These are phyloP conservation scores for Medakamo hakoo DNA, from an alignment of 139 green algal genomes.

Conservation along the genomic window DNA sequence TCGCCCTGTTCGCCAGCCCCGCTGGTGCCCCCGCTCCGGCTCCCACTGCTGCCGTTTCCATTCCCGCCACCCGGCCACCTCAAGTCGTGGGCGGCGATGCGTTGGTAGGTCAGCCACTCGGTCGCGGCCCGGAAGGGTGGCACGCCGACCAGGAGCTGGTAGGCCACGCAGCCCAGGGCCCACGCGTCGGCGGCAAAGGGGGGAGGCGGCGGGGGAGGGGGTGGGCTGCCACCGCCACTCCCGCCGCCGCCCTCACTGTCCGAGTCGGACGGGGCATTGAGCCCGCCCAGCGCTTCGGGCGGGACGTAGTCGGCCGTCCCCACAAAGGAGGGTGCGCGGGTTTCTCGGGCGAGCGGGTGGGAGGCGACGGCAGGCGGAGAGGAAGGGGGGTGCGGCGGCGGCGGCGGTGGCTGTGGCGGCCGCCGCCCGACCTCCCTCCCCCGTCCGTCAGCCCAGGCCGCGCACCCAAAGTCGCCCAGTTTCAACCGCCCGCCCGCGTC, in stretches of 20 bases:
- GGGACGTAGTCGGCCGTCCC: slow-evolving; percentile 57
- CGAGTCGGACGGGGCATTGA: neutral
- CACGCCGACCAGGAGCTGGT: slow-evolving; percentile 20
- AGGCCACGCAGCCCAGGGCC: slow-evolving; percentile 38
- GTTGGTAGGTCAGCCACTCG: neutral
- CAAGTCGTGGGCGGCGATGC: neutral
- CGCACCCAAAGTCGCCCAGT: slow-evolving; percentile 74
- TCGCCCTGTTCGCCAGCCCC: no score
- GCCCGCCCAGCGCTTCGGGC: slow-evolving; percentile 34
- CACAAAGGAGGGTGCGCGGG: slow-evolving; percentile 29
- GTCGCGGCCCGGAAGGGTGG: neutral
- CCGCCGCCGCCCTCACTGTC: neutral
- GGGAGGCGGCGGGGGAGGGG: slow-evolving; percentile 18
- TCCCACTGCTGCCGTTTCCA: no score
- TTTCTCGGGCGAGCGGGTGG: neutral
- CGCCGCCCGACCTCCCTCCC: no score
- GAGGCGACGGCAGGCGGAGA: no score
- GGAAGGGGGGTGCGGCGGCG: neutral
- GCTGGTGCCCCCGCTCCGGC: no score
- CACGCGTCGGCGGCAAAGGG: slow-evolving; percentile 39
- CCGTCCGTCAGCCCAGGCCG: slow-evolving; percentile 4
- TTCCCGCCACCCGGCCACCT: no score
- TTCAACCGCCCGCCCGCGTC: slow-evolving; percentile 47
- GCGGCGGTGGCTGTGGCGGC: no score
- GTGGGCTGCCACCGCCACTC: neutral